Evolutionary conservation across 176 grass and related monocot species (phyloP).

Genomic region (Avena eriantha): DNA sequence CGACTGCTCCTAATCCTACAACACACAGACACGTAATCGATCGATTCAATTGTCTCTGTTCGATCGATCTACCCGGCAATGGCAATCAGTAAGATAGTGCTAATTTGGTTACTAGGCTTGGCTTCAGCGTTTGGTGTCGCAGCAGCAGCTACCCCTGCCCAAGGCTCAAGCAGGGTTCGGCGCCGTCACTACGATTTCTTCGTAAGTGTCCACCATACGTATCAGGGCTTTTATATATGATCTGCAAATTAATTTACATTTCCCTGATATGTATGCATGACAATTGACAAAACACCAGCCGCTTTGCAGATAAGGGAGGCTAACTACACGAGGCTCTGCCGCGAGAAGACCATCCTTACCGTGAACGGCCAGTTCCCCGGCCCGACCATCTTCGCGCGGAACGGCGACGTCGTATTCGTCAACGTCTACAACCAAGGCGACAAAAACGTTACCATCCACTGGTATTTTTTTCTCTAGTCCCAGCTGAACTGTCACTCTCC

Average conservation of each 20-base stretch:
- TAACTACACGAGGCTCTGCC: constrained; percentile 60
- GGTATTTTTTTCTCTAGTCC: constrained; percentile 34
- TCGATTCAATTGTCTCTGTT: neutral
- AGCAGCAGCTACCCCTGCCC: constrained; percentile 22
- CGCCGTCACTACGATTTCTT: constrained; percentile 45
- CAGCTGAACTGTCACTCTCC: neutral
- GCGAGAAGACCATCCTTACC: constrained; percentile 61
- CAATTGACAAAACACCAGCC: neutral
- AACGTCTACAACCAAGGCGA: constrained; percentile 71
- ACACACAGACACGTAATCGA: neutral
- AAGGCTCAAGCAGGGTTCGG: constrained; percentile 25
- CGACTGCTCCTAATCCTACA: neutral
- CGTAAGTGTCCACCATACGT: constrained; percentile 38
- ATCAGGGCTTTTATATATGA: neutral
- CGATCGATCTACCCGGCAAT: constrained; percentile 21
- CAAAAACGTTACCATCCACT: constrained; percentile 74
- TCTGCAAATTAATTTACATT: neutral
- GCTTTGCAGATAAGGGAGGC: constrained; percentile 58
- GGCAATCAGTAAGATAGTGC: constrained; percentile 2
- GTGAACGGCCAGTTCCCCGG: constrained; percentile 78
- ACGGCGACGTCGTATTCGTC: constrained; percentile 53
- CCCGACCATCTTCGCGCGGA: constrained; percentile 67
- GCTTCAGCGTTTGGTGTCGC: constrained; percentile 24
- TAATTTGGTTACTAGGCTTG: constrained; percentile 40
- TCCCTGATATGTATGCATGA: neutral